Evolutionary conservation across 768 basidiomycete genomes (phyloP).

Genomic region (Tricholoma sp.): DNA sequence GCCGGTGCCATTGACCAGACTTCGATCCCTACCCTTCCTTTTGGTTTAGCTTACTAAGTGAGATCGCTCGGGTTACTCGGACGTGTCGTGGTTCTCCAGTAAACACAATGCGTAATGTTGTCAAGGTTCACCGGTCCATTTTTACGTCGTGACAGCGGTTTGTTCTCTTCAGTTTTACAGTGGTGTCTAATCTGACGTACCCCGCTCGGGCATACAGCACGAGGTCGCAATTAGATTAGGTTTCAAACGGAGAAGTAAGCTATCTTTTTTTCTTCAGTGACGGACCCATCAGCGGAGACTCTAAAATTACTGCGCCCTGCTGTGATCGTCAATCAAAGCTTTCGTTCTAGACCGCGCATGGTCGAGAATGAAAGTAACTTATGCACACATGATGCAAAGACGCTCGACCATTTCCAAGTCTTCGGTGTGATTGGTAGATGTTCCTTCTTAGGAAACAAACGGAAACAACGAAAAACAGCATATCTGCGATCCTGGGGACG

Average conservation of each 20-base stretch:
- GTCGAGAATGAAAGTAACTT: too few species aligned
- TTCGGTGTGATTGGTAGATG: neutral
- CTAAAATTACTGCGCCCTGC: neutral
- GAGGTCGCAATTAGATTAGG: neutral
- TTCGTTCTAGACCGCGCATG: neutral
- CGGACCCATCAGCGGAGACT: neutral
- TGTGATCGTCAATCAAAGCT: neutral
- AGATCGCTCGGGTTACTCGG: conserved; percentile 7
- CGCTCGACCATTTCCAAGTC: neutral
- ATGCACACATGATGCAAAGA: too few species aligned
- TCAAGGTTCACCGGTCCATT: neutral
- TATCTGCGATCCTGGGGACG: neutral
- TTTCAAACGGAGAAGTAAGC: neutral
- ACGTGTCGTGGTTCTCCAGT: neutral
- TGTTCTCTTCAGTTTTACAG: neutral
- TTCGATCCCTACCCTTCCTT: neutral
- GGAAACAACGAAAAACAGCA: neutral
- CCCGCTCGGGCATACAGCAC: neutral
- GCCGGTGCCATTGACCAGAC: neutral
- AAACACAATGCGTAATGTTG: neutral
- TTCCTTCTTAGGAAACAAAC: neutral
- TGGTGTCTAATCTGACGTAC: neutral
- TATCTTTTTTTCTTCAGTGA: neutral
- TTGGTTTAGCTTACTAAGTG: neutral
- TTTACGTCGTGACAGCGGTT: neutral